Evolutionary conservation across 1,284 basidiomycete genomes (phyloP).

Genomic region (Hemileia vastatrix): DNA sequence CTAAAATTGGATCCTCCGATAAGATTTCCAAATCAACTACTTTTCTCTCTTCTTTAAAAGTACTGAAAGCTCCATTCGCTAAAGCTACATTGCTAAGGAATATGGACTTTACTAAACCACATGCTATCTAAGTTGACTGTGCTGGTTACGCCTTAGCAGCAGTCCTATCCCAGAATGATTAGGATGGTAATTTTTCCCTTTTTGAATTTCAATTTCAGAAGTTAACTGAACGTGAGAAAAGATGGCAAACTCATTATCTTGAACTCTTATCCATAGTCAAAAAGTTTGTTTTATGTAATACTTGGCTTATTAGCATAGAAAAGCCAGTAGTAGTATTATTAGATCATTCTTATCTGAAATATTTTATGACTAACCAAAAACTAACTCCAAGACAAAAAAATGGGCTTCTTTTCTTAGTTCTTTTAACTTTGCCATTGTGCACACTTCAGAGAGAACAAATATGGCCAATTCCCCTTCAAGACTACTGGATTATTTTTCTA

Average conservation of each 20-base stretch:
- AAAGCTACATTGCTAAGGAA: neutral
- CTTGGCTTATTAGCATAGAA: neutral
- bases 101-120: conserved; percentile 1
- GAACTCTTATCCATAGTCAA: neutral
- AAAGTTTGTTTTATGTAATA: neutral
- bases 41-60: no score
- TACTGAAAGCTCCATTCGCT: no score
- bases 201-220: no score
- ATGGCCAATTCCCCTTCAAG: conserved; percentile 1
- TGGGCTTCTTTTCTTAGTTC: neutral
- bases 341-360: no score
- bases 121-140: conserved; percentile 5
- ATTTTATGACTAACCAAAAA: no score
- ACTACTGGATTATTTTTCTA: neutral
- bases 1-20: no score
- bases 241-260: neutral
- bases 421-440: conserved; percentile 5
- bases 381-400: neutral
- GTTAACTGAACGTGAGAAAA: neutral
- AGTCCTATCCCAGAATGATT: conserved; percentile 2
- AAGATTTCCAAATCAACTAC: no score
- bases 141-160: conserved; percentile 6
- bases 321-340: no score
- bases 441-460: neutral
- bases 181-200: neutral